A percentile compares a stretch with the other conserved stretches of the same genome.
phyloP scores from a whole-genome alignment of 2,329 filamentous ascomycete species.

The Colletotrichum sublineola region DNA sequence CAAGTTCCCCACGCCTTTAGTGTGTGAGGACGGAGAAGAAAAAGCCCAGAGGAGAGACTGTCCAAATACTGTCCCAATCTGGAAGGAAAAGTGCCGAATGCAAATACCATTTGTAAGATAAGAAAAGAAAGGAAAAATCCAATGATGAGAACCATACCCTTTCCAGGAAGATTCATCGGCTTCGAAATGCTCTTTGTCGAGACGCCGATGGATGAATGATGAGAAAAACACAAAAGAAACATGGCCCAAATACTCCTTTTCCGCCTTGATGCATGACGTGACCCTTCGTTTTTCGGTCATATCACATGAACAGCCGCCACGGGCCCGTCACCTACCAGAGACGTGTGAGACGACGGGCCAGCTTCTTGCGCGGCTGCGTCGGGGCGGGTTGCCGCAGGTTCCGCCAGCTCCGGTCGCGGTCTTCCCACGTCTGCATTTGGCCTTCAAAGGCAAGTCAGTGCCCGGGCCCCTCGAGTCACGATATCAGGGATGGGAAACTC shows the following conservation, averaged over 20 bases:
- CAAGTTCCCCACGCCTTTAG: too few species aligned
- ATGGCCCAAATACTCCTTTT: slow-evolving; percentile 32
- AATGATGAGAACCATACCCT: slow-evolving; percentile 14
- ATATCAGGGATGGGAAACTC: slow-evolving; percentile 48
- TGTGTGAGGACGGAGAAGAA: neutral
- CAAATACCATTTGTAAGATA: neutral
- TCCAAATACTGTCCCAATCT: too few species aligned
- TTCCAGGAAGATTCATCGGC: slow-evolving; percentile 27
- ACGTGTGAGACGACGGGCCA: slow-evolving; percentile 57
- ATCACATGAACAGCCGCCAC: slow-evolving; percentile 12
- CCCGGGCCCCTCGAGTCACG: neutral
- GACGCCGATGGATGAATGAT: slow-evolving; percentile 36
- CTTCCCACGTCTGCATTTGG: slow-evolving; percentile 64
- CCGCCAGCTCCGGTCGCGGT: slow-evolving; percentile 64
- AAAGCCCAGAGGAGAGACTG: neutral
- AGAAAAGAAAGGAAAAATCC: neutral
- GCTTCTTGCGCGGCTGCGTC: slow-evolving; percentile 51
- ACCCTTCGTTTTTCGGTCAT: slow-evolving; percentile 26
- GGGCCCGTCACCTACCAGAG: slow-evolving; percentile 37
- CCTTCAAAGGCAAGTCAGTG: slow-evolving; percentile 51
- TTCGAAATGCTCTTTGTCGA: slow-evolving; percentile 33
- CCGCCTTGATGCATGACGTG: slow-evolving; percentile 34
- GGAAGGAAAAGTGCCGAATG: slow-evolving; percentile 6
- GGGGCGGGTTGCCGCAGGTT: slow-evolving; percentile 57
- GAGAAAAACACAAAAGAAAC: neutral